These are phyloP conservation scores for Annulohypoxylon nitens DNA, from an alignment of 495 filamentous ascomycete species.

Conservation along the genomic window DNA sequence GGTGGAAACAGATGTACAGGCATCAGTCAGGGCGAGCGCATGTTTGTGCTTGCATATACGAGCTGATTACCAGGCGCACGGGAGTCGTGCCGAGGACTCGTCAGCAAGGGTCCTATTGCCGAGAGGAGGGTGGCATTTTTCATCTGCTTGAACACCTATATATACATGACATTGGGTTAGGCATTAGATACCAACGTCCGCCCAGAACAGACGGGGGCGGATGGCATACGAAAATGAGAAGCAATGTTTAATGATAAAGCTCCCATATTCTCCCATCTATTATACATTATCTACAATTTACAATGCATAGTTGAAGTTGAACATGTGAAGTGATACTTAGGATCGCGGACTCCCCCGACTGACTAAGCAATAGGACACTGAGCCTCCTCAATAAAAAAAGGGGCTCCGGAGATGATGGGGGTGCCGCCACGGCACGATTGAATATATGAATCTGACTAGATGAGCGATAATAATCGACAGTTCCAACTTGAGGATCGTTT, in stretches of 20 bases:
- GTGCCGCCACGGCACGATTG: background rate
- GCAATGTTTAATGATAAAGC: slow-evolving; percentile 46
- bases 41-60: slow-evolving; percentile 31
- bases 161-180: slow-evolving; percentile 42
- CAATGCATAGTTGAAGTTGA: too few relatives aligned
- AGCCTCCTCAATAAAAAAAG: background rate
- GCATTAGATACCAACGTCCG: slow-evolving; percentile 52
- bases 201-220: slow-evolving; percentile 47
- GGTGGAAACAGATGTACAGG: slow-evolving; percentile 33
- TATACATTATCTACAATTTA: slow-evolving; percentile 4
- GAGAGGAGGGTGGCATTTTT: slow-evolving; percentile 32
- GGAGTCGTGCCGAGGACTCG: slow-evolving; percentile 31
- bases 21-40: slow-evolving; percentile 21
- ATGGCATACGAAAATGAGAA: slow-evolving; percentile 51
- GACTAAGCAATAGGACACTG: slow-evolving; percentile 3
- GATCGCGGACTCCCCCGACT: background rate
- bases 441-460: slow-evolving; percentile 10
- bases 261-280: slow-evolving; percentile 1
- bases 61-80: slow-evolving; percentile 35
- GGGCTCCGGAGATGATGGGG: slow-evolving; percentile 3
- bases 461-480: slow-evolving; percentile 14
- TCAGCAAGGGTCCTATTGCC: slow-evolving; percentile 18
- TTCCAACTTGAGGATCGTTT: background rate
- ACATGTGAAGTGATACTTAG: background rate
- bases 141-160: slow-evolving; percentile 40